phyloP scores from a whole-genome alignment of 2,329 filamentous ascomycete genomes.

The Teratosphaeria viscida region DNA sequence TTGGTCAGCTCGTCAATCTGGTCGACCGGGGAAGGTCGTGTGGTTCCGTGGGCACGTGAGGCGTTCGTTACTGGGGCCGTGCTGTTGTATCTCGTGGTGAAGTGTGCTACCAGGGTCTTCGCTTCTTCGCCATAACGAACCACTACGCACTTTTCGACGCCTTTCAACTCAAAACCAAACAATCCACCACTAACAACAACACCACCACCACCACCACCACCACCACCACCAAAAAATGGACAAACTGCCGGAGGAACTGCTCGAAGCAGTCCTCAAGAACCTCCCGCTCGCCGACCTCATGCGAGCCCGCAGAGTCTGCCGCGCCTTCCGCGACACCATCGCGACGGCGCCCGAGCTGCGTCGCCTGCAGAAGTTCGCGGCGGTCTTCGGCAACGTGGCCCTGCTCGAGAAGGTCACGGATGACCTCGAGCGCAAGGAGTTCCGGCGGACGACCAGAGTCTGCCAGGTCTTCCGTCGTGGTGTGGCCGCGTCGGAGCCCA shows the following conservation, averaged over 20 bases:
- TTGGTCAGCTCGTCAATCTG: neutral
- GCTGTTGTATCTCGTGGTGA: neutral
- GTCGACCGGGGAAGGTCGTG: neutral
- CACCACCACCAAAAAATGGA: neutral
- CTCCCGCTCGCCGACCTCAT: neutral
- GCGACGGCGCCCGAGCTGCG: neutral
- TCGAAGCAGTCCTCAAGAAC: neutral
- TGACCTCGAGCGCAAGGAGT: neutral
- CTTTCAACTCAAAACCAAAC: neutral
- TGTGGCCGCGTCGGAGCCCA: too few species aligned
- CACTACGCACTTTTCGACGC: too few species aligned
- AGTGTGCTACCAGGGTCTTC: too few species aligned
- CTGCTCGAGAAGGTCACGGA: conserved; percentile 50
- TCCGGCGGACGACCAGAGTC: too few species aligned
- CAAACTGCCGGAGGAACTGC: neutral
- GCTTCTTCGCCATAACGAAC: too few species aligned
- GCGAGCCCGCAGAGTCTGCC: neutral
- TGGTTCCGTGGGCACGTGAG: neutral
- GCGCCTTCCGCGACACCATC: neutral
- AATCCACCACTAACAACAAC: neutral
- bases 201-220: neutral
- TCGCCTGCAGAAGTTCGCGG: neutral
- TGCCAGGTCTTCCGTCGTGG: too few species aligned
- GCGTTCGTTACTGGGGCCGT: neutral
- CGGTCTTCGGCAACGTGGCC: conserved; percentile 42